A percentile compares a stretch with the other conserved stretches of the same genome.
These are phyloP conservation scores for Mollisiaceae sp. DNA, from an alignment of 2,329 filamentous ascomycete species.

Conservation along the genomic window DNA sequence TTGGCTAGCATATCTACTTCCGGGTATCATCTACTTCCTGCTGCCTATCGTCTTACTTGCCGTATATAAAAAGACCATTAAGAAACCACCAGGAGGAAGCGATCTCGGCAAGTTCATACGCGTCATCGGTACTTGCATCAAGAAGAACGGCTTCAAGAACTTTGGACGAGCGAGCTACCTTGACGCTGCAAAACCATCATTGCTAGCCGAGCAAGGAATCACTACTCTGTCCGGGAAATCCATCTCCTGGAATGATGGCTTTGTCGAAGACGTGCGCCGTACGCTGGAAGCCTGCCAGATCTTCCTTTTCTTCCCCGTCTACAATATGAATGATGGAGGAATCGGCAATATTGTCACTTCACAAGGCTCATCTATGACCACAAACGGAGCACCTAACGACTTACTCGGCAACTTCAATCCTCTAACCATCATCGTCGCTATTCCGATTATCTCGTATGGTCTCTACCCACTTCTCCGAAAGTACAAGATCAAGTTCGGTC, in stretches of 20 bases:
- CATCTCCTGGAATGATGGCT: constrained; percentile 80
- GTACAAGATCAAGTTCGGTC: constrained; percentile 67
- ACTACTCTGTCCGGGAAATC: neutral
- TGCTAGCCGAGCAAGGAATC: constrained; percentile 60
- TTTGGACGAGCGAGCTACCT: constrained; percentile 56
- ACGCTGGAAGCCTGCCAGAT: constrained; percentile 72
- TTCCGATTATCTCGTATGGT: constrained; percentile 69
- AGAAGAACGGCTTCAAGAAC: constrained; percentile 66
- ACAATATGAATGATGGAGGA: constrained; percentile 38
- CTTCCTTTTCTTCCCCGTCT: constrained; percentile 60
- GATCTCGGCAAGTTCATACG: constrained; percentile 48
- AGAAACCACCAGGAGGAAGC: constrained; percentile 46
- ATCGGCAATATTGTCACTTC: constrained; percentile 49
- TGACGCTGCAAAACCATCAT: constrained; percentile 43
- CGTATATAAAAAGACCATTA: constrained; percentile 45
- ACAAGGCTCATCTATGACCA: constrained; percentile 63
- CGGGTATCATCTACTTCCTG: constrained; percentile 64
- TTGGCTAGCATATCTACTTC: constrained; percentile 51
- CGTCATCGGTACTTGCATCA: constrained; percentile 47
- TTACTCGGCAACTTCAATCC: constrained; percentile 77
- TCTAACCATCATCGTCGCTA: constrained; percentile 74
- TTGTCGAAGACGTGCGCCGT: constrained; percentile 78
- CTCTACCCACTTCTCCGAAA: constrained; percentile 72
- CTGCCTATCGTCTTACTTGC: constrained; percentile 56
- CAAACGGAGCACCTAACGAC: constrained; percentile 77